These are phyloP conservation scores for Metarhizium robertsii DNA, from an alignment of 2,329 filamentous ascomycete species.

Conservation along the genomic window DNA sequence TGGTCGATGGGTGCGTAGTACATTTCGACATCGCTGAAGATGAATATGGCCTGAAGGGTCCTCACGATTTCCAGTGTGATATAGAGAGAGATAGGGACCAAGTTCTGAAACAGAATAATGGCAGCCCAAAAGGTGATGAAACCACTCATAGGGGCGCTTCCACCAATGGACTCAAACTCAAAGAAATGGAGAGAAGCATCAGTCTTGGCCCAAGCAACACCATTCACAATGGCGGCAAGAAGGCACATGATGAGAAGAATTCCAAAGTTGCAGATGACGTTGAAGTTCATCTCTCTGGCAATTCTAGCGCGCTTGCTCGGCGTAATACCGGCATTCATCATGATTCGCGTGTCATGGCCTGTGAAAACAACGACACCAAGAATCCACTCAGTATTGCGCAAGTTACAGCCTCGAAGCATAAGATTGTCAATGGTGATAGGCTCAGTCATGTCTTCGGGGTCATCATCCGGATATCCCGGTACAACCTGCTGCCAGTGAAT, in stretches of 20 bases:
- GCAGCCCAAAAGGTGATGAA: conserved; percentile 97
- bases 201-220: conserved; percentile 66
- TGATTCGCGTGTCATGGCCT: conserved; percentile 94
- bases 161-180: conserved; percentile 76
- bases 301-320: conserved; percentile 90
- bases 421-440: conserved; percentile 93
- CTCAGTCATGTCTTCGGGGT: conserved; percentile 73
- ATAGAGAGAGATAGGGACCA: conserved; percentile 96
- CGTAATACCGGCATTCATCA: conserved; percentile 95
- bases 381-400: conserved; percentile 94
- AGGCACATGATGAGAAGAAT: conserved; percentile 87
- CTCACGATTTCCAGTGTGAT: conserved; percentile 95
- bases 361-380: conserved; percentile 91
- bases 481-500: conserved; percentile 77
- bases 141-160: conserved; percentile 66
- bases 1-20: conserved; percentile 94
- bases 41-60: conserved; percentile 89
- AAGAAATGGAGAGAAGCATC: conserved; percentile 73
- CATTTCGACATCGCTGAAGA: conserved; percentile 93
- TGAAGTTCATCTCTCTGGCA: conserved; percentile 90
- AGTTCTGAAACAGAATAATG: conserved; percentile 92
- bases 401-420: conserved; percentile 82
- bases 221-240: conserved; percentile 74
- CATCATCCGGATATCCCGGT: conserved; percentile 49
- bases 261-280: conserved; percentile 92